Evolutionary conservation across 441 rosid species (phyloP), one percentile per base, ranked within the genome.

Genomic region (Populus hybrid): DNA sequence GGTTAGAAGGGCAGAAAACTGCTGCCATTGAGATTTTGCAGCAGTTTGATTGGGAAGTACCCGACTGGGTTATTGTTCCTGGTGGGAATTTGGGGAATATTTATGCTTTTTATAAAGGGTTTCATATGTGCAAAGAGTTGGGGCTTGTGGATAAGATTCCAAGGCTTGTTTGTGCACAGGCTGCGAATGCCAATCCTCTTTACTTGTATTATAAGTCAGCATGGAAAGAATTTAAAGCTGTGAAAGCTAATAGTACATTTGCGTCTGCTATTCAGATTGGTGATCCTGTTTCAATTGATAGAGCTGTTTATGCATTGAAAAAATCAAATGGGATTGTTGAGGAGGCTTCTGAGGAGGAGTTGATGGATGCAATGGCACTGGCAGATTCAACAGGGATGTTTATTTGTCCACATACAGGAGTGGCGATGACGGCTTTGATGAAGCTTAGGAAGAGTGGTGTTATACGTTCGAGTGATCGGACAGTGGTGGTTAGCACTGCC

Each of bases 191-290:
- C 0, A 88, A 90, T 63, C 92, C 92, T 1, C 87, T 90, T 14
- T 90, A 87, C 71, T 70, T 85, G 71, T 78, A 90, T 73, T 88
- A 79, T 74, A 87, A 88, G 67, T 79, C 88, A 0, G 90, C 88
- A 6, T 88, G 93, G 89, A 81, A 80, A 21, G 88, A 88, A 11
- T 90, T 88, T 36, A 86, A 81, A 30, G 28, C 89, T 2, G 86
- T 90, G 3, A 90, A 82, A 81, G 93, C 93, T 0, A 82, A 69
- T 76, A 77, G 71, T 2, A 90, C 91, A 1, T 88, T 88, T 72
- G 93, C 93, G 2, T 88, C 91, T 28, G 93, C 93, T 30, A 90
- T 90, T 73, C 91, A 90, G 81, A 90, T 90, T 70, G 93, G 93
- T 2, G 91, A 90, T 68, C 91, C 91, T 0, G 93, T 90, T 74